Evolutionary conservation across 2,329 filamentous ascomycete genomes (phyloP), one percentile per base, ranked within the genome.

Genomic region (Epichloe baconii): DNA sequence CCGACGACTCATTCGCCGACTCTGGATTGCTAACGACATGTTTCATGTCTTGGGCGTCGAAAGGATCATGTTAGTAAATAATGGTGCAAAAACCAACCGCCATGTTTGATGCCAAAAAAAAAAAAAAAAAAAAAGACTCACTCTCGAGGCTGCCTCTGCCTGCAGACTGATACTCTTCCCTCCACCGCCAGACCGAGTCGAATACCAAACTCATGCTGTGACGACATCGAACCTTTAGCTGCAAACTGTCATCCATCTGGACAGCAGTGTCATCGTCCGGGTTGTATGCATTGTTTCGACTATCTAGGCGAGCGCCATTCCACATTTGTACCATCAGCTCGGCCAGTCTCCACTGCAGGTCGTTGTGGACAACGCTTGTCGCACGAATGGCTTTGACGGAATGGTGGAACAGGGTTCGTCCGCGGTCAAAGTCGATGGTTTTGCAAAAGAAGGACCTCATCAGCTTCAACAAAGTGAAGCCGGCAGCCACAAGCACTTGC

Each of bases 311-410:
- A n/a, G 77, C 76, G 2, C 79, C 83, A 59, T 88, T 87, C 85
- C 86, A 93, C 66, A 93, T 84, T 68, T 91, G 87, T 5, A 87
- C 86, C 74, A 91, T 85, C n/a, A 93, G 77, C 68, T 91, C 87
- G 2, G 86, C 85, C 53, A 91, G 73, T 35, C 87, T 79, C 74
- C 85, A 87, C 50, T 87, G 82, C 11, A 93, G 74, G 61, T 93
- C 87, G 60, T 91, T 91, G 54, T 83, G 78, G 43, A 83, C 78
- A 17, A 90, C 83, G 56, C 85, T 88, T 46, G 86, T 85, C 48
- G 78, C 76, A 36, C 86, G 77, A 47, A 91, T 82, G 4, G 81
- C 80, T 44, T 76, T 74, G 49, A 91, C 83, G 1, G 85, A 85
- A 44, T 78, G 75, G 57, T 86, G 78, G 61, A 91, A 89, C 11